A percentile compares a stretch with the other conserved stretches of the same genome.
Evolutionary conservation across 441 rosid genomes (phyloP).

Genomic region (Dalechampia spathulata): DNA sequence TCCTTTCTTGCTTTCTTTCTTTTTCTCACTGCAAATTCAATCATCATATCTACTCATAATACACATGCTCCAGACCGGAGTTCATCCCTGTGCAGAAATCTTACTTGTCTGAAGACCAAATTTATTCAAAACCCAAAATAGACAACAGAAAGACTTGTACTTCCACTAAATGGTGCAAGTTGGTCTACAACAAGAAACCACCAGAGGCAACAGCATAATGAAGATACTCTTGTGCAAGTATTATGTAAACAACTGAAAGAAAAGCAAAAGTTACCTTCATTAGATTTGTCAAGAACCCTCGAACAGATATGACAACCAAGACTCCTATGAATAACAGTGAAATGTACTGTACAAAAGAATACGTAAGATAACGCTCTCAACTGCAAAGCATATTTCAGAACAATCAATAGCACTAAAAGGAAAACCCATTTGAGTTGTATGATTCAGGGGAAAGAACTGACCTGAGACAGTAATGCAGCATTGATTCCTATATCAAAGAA

Average conservation of each 20-base stretch:
- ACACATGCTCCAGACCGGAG: not conserved
- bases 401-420: not conserved
- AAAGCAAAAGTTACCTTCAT: slow-evolving; percentile 73
- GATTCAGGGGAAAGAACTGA: slow-evolving; percentile 26
- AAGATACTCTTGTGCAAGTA: too few species aligned
- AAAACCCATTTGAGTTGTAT: not conserved
- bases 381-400: slow-evolving; percentile 3
- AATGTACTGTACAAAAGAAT: slow-evolving; percentile 59
- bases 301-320: slow-evolving; percentile 90
- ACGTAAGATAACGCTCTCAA: slow-evolving; percentile 11
- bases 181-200: too few species aligned
- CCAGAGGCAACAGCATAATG: too few species aligned
- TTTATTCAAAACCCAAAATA: not conserved
- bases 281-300: slow-evolving; percentile 89
- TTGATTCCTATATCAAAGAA: slow-evolving; percentile 96
- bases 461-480: slow-evolving; percentile 94
- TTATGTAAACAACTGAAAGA: slow-evolving; percentile 1
- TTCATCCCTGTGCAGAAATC: not conserved
- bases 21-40: not conserved
- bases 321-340: slow-evolving; percentile 93
- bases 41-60: not conserved
- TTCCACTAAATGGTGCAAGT: too few species aligned
- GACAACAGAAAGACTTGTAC: too few species aligned
- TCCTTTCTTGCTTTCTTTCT: too few species aligned
- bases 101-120: not conserved